These are phyloP conservation scores for Trichophyton verrucosum DNA, from an alignment of 2,329 filamentous ascomycete genomes.

Conservation along the genomic window DNA sequence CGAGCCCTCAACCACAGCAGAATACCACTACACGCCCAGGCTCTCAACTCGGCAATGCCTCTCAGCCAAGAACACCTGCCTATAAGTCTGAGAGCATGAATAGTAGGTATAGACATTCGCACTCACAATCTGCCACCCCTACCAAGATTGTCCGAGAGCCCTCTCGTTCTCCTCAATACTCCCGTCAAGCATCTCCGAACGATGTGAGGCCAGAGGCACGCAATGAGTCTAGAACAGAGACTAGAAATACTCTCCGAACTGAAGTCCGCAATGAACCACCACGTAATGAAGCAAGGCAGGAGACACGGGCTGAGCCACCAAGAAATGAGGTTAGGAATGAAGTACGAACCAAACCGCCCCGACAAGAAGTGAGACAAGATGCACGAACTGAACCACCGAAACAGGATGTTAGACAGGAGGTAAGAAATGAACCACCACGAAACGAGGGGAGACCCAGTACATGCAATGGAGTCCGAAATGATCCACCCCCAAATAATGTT, in stretches of 20 bases:
- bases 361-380: neutral
- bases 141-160: conserved; percentile 23
- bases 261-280: neutral
- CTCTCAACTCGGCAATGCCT: conserved; percentile 31
- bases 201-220: conserved; percentile 10
- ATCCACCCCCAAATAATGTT: conserved; percentile 6
- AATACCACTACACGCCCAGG: conserved; percentile 21
- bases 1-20: conserved; percentile 23
- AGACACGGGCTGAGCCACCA: neutral
- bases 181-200: conserved; percentile 27
- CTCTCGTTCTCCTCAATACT: conserved; percentile 36
- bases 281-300: neutral
- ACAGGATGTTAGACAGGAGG: neutral
- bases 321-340: neutral
- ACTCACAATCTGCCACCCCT: conserved; percentile 17
- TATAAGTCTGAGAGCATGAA: conserved; percentile 34
- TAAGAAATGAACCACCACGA: neutral
- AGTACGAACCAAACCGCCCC: neutral
- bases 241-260: neutral
- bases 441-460: neutral
- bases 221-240: neutral
- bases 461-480: neutral
- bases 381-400: neutral
- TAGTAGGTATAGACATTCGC: conserved; percentile 27
- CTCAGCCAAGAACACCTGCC: conserved; percentile 33